phyloP scores from a whole-genome alignment of 805 yeast species.

The Barnettozyma siamensis region DNA sequence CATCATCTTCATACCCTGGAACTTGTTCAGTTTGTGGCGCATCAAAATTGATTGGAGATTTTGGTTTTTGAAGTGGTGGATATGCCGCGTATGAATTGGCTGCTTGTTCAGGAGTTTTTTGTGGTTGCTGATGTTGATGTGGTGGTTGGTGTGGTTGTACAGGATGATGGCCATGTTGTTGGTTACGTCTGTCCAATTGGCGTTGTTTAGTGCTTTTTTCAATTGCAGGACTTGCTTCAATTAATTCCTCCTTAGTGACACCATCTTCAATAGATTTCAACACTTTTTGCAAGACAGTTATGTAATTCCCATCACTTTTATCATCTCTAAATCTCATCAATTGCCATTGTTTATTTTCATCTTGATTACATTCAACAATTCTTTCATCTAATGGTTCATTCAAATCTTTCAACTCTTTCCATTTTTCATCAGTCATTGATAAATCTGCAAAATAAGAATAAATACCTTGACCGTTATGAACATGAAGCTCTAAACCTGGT shows the following conservation, averaged over 20 bases:
- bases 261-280: constrained; percentile 81
- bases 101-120: not conserved
- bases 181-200: constrained; percentile 25
- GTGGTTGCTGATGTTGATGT: constrained; percentile 1
- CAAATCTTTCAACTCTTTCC: constrained; percentile 66
- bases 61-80: constrained; percentile 5
- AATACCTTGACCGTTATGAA: constrained; percentile 66
- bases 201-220: constrained; percentile 59
- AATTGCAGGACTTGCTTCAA: constrained; percentile 50
- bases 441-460: constrained; percentile 67
- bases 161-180: not conserved
- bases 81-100: constrained; percentile 1
- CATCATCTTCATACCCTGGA: constrained; percentile 3
- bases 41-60: not conserved
- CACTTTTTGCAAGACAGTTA: constrained; percentile 74
- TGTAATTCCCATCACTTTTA: constrained; percentile 81
- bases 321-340: constrained; percentile 90
- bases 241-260: constrained; percentile 72
- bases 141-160: not conserved
- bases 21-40: not conserved
- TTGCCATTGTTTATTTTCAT: constrained; percentile 62
- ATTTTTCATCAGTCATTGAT: constrained; percentile 60
- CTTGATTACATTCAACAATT: constrained; percentile 78
- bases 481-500: constrained; percentile 62
- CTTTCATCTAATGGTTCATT: constrained; percentile 85